A percentile compares a stretch with the other conserved stretches of the same genome.
These are phyloP conservation scores for Clonostachys byssicola DNA, from an alignment of 2,329 filamentous ascomycete species.

Conservation along the genomic window DNA sequence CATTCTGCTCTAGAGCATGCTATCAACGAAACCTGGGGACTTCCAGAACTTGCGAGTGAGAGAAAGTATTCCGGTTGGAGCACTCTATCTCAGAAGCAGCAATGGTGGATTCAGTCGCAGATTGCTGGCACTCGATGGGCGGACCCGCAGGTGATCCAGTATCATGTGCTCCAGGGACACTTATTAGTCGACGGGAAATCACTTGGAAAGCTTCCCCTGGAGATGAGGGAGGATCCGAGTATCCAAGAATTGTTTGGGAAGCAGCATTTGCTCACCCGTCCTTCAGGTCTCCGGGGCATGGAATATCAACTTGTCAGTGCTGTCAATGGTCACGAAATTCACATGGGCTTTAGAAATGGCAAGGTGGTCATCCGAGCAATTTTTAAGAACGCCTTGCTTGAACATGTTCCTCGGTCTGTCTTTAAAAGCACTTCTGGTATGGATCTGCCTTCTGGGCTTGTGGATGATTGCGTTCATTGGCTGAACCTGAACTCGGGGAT, in stretches of 20 bases:
- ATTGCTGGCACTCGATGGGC: background rate
- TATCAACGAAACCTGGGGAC: slow-evolving; percentile 10
- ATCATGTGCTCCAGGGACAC: slow-evolving; percentile 22
- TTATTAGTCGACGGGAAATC: slow-evolving; percentile 28
- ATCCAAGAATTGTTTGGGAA: slow-evolving; percentile 50
- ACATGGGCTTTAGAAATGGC: slow-evolving; percentile 44
- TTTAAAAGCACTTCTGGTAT: slow-evolving; percentile 8
- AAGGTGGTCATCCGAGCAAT: slow-evolving; percentile 36
- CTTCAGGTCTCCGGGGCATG: slow-evolving; percentile 50
- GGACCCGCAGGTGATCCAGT: slow-evolving; percentile 17
- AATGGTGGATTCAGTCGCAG: slow-evolving; percentile 1
- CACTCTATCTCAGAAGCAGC: slow-evolving; percentile 3
- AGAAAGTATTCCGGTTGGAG: background rate
- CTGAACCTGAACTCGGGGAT: slow-evolving; percentile 33
- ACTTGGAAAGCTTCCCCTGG: slow-evolving; percentile 41
- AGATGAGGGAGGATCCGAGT: slow-evolving; percentile 34
- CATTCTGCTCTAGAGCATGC: slow-evolving; percentile 2
- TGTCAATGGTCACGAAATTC: slow-evolving; percentile 26
- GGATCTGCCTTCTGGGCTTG: slow-evolving; percentile 47
- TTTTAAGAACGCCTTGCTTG: slow-evolving; percentile 10
- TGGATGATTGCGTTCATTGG: slow-evolving; percentile 56
- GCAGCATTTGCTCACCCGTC: slow-evolving; percentile 43
- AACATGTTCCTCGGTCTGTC: slow-evolving; percentile 27
- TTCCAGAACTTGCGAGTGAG: background rate
- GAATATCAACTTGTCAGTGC: slow-evolving; percentile 31